Base-by-base conservation (phyloP, 352 stramenopile genomes). In the Thalassiosira exigua region DNA sequence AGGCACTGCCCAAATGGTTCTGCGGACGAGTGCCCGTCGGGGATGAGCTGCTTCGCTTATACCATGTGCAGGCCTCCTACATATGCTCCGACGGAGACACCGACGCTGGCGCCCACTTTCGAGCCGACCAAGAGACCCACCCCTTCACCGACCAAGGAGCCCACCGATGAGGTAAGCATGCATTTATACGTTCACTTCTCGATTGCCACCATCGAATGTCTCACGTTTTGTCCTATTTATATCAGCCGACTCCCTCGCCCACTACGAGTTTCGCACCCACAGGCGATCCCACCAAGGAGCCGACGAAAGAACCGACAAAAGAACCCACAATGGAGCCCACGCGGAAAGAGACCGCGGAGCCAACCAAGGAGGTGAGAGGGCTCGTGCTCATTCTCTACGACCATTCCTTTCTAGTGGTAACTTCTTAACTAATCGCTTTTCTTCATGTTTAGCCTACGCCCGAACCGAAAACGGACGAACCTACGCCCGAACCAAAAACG, bases 21-120 rank as follows among this genome's bases (percentile, higher is more conserved):
- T 29, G 76, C 69, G 11, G 52, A 79, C 46, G 76, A 80, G 69
- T 84, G 76, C 29, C 64, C 69, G 12, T 58, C 32, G 56, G 69
- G 69, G n/a, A 30, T 79, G 24, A 80, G 69, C 75, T 84, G 76
- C 54, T 84, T 84, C 57, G 76, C 76, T 0, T 84, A 79, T 44
- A 84, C 76, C 22, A 62, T 66, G 69, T 84, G 76, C 53, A 84
- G 60, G 29, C 57, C 52, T 32, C 32, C 61, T 14, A 84, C 76
- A 17, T 29, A 70, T 26, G 53, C 54, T 32, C 71, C 77, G 24
- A 86, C 78, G 26, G 56, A 72, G 9, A 32, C 39, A 12, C 75
- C 75, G 27, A 79, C 75, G 22, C 21, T 41, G 12, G 48, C 44
- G 30, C 76, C 76, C 24, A 66, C 70, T 0, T 22, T 46, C 27